phyloP scores from a whole-genome alignment of 495 filamentous ascomycete species.

The Extremus antarcticus region DNA sequence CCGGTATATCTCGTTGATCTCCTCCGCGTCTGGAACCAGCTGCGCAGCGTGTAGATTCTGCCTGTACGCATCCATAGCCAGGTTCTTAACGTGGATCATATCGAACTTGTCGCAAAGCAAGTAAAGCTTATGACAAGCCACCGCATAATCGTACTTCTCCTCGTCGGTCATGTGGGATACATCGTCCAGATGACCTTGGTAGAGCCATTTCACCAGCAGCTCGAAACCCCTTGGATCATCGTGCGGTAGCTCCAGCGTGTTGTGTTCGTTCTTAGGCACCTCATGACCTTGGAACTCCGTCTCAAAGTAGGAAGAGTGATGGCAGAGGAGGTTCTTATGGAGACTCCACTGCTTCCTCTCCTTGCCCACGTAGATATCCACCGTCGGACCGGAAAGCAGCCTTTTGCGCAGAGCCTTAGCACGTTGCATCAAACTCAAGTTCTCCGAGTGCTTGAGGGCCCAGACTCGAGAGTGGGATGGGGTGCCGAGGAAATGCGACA shows the following conservation, averaged over 20 bases:
- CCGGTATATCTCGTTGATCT: conserved; percentile 39
- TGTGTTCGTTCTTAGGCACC: conserved; percentile 10
- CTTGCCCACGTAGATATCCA: conserved; percentile 38
- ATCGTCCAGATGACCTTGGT: conserved; percentile 40
- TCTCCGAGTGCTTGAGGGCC: conserved; percentile 1
- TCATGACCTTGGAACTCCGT: conserved; percentile 26
- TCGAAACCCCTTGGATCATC: conserved; percentile 38
- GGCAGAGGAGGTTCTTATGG: conserved; percentile 38
- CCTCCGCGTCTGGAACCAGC: conserved; percentile 39
- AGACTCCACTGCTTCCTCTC: conserved; percentile 34
- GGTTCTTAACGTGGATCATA: conserved; percentile 36
- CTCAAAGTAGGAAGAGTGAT: conserved; percentile 36
- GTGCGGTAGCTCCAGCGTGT: conserved; percentile 32
- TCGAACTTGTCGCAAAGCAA: conserved; percentile 38
- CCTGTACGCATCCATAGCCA: conserved; percentile 41
- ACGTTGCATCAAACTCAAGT: conserved; percentile 2
- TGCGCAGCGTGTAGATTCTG: conserved; percentile 33
- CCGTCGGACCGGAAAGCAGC: conserved; percentile 36
- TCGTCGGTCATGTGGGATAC: conserved; percentile 31
- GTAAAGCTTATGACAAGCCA: conserved; percentile 40
- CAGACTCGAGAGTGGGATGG: conserved; percentile 10
- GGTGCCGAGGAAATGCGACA: conserved; percentile 16
- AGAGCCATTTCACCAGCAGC: conserved; percentile 42
- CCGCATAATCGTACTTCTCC: conserved; percentile 39
- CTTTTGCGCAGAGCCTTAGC: conserved; percentile 28